These are phyloP conservation scores for Geosiphon pyriformis DNA, from an alignment of 192 early-diverging fungal species.

Conservation along the genomic window DNA sequence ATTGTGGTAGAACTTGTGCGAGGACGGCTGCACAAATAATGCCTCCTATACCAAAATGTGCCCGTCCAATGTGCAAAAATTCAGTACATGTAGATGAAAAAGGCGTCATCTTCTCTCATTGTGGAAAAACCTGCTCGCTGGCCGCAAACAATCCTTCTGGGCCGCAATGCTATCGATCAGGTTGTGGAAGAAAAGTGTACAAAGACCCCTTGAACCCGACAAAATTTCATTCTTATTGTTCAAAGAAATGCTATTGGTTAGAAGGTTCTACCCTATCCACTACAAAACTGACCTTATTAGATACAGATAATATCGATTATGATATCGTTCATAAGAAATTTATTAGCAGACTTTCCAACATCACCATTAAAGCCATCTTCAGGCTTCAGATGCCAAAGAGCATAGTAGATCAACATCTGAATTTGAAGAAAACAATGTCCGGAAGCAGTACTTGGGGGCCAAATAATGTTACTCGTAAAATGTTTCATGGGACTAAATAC, in stretches of 20 bases:
- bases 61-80: background rate
- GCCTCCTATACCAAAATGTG: background rate
- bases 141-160: background rate
- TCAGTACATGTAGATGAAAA: background rate
- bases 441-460: background rate
- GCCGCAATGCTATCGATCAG: background rate
- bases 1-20: background rate
- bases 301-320: background rate
- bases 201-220: background rate
- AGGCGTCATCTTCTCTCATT: background rate
- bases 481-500: background rate
- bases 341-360: background rate
- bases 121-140: background rate
- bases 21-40: background rate
- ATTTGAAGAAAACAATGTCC: background rate
- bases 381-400: background rate
- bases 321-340: background rate
- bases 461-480: background rate
- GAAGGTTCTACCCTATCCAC: background rate
- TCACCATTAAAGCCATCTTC: background rate
- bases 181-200: background rate
- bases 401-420: background rate
- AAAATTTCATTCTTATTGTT: background rate
- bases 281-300: background rate
- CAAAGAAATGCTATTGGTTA: background rate